Evolutionary conservation across 2,329 filamentous ascomycete species (phyloP).

Genomic region (Ophiocordyceps camponoti-floridani): DNA sequence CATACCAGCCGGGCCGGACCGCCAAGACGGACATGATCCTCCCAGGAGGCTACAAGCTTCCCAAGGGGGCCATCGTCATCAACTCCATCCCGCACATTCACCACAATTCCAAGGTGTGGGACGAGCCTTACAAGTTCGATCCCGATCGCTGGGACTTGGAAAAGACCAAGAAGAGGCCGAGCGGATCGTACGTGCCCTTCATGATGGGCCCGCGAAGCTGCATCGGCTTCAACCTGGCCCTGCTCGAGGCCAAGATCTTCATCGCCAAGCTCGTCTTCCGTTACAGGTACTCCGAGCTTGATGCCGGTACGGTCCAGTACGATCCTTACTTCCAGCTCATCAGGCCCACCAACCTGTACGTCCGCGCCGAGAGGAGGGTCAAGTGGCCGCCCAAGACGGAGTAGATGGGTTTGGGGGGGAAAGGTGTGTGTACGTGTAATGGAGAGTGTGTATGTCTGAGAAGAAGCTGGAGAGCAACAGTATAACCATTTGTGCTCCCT

Average conservation of each 20-base stretch:
- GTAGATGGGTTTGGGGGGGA: too few species aligned
- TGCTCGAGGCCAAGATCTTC: slow-evolving; percentile 42
- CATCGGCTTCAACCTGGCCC: slow-evolving; percentile 46
- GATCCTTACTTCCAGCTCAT: slow-evolving; percentile 43
- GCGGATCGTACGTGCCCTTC: slow-evolving; percentile 39
- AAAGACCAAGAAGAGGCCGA: slow-evolving; percentile 24
- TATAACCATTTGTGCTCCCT: too few species aligned
- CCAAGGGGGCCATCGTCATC: slow-evolving; percentile 32
- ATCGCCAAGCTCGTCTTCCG: slow-evolving; percentile 38
- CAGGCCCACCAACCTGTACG: slow-evolving; percentile 11
- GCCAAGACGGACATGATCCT: slow-evolving; percentile 36
- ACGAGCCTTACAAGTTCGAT: slow-evolving; percentile 37
- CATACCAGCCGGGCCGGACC: slow-evolving; percentile 41
- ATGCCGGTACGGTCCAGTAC: slow-evolving; percentile 33
- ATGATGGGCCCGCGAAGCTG: slow-evolving; percentile 37
- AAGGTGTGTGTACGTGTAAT: too few species aligned
- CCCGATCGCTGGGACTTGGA: slow-evolving; percentile 41
- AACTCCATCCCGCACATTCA: slow-evolving; percentile 31
- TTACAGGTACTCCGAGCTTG: slow-evolving; percentile 36
- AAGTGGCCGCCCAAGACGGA: too few species aligned
- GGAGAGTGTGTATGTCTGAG: too few species aligned
- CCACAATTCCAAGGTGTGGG: slow-evolving; percentile 37
- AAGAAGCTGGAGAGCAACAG: too few species aligned
- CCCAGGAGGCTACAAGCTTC: slow-evolving; percentile 39
- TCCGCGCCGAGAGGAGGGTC: too few species aligned